Evolutionary conservation across 441 rosid species (phyloP), one percentile per base, ranked within the genome.

Genomic region (Gossypium davidsonii): DNA sequence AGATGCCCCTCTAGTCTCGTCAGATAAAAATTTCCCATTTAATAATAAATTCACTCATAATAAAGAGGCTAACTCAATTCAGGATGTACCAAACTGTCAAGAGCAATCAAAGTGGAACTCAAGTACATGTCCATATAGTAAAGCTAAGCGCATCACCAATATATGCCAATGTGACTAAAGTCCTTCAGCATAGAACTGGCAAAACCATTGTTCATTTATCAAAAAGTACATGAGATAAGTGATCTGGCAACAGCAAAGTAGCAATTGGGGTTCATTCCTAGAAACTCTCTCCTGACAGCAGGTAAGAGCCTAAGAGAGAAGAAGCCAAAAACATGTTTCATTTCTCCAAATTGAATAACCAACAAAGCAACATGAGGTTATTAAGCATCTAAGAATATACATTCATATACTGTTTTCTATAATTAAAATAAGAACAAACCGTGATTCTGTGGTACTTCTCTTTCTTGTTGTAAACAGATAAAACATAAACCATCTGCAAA

Each of bases 401-500:
- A 46, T 61, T 34, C 39, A 46, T 59, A 11, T 67, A 48, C 69
- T 48, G 31, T 55, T 72, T 53, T 23, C 42, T 55, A 71, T 15
- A 42, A 60, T 74, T 37, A 25, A 25, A 58, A 79, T 59, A 81
- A 71, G 39, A 18, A 75, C 88, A 71, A 74, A 93, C 99, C 86
- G 92, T 93, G 78, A 92, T 84, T 75, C 97, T 86, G 18, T 93
- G 92, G 78, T 81, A 46, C 79, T 93, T 96, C 83, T 93, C 98
- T 84, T 93, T 96, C 88, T 91, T 93, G 96, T 87, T 91, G 83
- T 96, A 92, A 4, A 93, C 86, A 53, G 91, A 96, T 68, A 96
- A 81, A 76, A 96, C 98, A 52, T 96, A 96, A 76, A 96, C 91
- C 97, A 89, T 93, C 99, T 93, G 99, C 84, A 82, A 62, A 76